Evolutionary conservation across 2,329 filamentous ascomycete genomes (phyloP), one percentile per base, ranked within the genome.

Genomic region (Colletotrichum trifolii): DNA sequence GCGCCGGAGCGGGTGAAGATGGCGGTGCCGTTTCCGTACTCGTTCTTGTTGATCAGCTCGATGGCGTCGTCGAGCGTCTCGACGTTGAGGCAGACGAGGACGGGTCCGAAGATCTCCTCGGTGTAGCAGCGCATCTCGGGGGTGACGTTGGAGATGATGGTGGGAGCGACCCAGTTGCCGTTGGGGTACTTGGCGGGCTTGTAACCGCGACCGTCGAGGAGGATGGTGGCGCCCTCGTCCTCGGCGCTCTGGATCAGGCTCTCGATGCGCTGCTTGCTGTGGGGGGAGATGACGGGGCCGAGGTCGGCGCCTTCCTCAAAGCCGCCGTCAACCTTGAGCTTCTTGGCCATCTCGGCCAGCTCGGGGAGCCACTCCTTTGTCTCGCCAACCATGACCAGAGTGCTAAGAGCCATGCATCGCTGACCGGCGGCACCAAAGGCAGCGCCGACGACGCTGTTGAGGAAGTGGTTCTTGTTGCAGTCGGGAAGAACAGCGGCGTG

Each of bases 391-490:
- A 94, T 89, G 71, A 96, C 92, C 15, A 94, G 82, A 2, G 92
- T 94, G 74, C 90, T 93, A 64, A 96, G 83, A 42, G 92, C 92
- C 92, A 96, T 96, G 80, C 92, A 96, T 67, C 92, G 85, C 82
- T 96, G 92, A 42, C 92, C 92, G 33, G 92, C 92, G 68, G 92
- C 92, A 69, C 92, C 92, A 71, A 96, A 96, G 25, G 93, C 92
- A 39, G 93, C 92, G 69, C 92, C 93, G 5, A 92, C 87, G 69
- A 96, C 92, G 47, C 91, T 90, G 80, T 95, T 96, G 73, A 96
- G 81, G 70, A 93, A 92, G 73, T 94, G 91, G 82, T 96, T 94
- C 86, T 94, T 95, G 83, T 96, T 94, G 82, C 89, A 91, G 82
- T 96, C 92, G 15, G 92, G 92, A 67, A 95, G 86, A 36, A 96